A percentile compares a stretch with the other conserved stretches of the same genome.
These are phyloP conservation scores for Prasinococcaceae sp. DNA, from an alignment of 139 green algal genomes.

Conservation along the genomic window DNA sequence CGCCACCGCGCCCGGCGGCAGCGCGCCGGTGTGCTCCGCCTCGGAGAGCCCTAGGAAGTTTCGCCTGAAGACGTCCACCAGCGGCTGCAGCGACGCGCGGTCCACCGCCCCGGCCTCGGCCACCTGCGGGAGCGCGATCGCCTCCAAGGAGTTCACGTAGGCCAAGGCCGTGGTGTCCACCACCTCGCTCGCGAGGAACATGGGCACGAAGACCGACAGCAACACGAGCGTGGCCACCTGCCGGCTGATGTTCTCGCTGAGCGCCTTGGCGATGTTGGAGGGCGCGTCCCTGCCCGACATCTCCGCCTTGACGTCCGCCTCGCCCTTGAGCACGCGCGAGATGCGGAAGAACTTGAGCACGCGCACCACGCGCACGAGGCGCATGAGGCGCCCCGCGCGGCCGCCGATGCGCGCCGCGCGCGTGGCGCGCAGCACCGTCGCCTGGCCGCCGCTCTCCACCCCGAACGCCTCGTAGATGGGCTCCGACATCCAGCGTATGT, in stretches of 20 bases:
- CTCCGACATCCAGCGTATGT: conserved; percentile 16
- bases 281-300: not conserved
- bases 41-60: no score
- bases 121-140: no score
- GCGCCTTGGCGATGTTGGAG: conserved; percentile 7
- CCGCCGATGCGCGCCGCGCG: conserved; percentile 3
- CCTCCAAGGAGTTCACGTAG: not conserved
- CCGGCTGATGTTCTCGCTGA: conserved; percentile 2
- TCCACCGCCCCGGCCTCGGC: no score
- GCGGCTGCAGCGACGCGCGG: no score
- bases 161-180: not conserved
- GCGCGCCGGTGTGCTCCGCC: no score
- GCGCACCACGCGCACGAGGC: conserved; percentile 5
- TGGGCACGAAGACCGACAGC: conserved; percentile 5
- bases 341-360: not conserved
- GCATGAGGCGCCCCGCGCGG: conserved; percentile 2
- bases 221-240: conserved; percentile 10
- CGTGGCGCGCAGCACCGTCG: not conserved
- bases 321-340: no score
- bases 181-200: conserved; percentile 7
- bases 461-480: no score
- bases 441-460: conserved; percentile 1
- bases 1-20: no score
- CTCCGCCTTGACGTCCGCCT: not conserved
- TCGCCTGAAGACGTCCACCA: no score